Base-by-base conservation (phyloP, 2,329 filamentous ascomycete genomes). In the Rutstroemia sp. region DNA sequence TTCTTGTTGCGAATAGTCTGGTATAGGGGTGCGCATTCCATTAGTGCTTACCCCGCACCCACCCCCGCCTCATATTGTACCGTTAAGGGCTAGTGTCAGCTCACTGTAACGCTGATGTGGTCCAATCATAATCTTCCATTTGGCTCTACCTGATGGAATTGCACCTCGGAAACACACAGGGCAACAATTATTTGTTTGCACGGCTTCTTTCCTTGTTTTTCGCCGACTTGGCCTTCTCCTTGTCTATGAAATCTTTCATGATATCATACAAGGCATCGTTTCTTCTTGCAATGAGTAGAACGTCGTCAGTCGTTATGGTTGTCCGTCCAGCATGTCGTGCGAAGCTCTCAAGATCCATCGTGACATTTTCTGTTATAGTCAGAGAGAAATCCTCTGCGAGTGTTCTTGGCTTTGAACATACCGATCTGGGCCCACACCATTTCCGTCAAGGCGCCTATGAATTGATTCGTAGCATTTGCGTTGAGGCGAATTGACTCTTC, bases 391-490 rank as follows among this genome's bases (percentile, higher is more conserved):
- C 8, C 17, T 4, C n/a, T 34, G 8, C 16, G 45, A 21, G 16
- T 42, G 3, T n/a, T 19, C 48, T 47, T 47, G 23, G 38, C 9
- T 14, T 42, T 17, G 46, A 39, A 48, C 72, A 48, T 77, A 92
- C 90, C 88, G 51, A 96, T 87, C 64, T 95, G 91, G 1, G 84
- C 81, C 84, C 89, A 96, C 7, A 92, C 87, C 71, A 95, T 81
- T 71, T 96, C 91, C 0, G 89, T 94, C 67, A 95, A 71, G 0
- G 87, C 82, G 8, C 87, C 90, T 63, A 95, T 95, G 71, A 95
- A 96, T 67, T 95, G 90, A 1, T 89, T 89, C 25, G 92, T 96
- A 6, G 92, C 89, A 71, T 95, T 96, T 61, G 89, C 80, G 68
- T 88, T 83, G 27, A 85, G 76, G 56, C 80, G 77, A 30, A 90